These are phyloP conservation scores for Blastocystis sp. DNA, from an alignment of 352 stramenopile genomes.

Conservation along the genomic window DNA sequence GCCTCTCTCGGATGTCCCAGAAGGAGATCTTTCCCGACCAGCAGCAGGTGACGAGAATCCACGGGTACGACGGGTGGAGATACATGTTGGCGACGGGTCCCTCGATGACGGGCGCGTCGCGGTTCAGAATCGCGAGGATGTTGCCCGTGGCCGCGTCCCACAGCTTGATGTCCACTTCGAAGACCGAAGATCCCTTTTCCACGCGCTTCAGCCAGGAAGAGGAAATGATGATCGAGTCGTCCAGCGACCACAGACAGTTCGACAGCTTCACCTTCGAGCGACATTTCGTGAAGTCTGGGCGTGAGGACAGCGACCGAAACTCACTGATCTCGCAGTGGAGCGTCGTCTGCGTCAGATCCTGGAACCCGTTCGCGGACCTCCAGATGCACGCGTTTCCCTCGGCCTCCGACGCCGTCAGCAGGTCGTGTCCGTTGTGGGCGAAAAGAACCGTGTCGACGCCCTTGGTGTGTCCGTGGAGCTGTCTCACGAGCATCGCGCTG, in stretches of 20 bases:
- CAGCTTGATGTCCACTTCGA: constrained; percentile 45
- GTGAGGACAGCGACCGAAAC: neutral
- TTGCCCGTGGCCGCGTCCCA: neutral
- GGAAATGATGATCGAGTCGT: neutral
- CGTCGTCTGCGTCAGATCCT: neutral
- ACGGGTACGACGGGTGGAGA: neutral
- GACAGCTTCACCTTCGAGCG: constrained; percentile 25
- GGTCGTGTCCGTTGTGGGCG: neutral
- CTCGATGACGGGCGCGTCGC: neutral
- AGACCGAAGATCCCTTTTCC: neutral
- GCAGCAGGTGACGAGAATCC: constrained; percentile 18
- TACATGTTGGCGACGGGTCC: constrained; percentile 40
- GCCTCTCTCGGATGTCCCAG: neutral
- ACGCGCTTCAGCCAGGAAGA: constrained; percentile 47
- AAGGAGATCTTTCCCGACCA: constrained; percentile 38
- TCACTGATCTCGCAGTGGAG: constrained; percentile 47
- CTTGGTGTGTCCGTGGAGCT: neutral
- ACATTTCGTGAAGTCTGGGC: constrained; percentile 31
- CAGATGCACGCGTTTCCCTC: constrained; percentile 43
- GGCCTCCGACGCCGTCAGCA: constrained; percentile 20
- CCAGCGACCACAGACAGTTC: constrained; percentile 18
- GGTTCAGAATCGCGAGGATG: neutral
- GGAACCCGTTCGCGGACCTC: neutral
- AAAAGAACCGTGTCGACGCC: constrained; percentile 27
- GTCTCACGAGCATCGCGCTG: neutral